phyloP scores from a whole-genome alignment of 2,329 filamentous ascomycete genomes.

The Ascochyta pisi region DNA sequence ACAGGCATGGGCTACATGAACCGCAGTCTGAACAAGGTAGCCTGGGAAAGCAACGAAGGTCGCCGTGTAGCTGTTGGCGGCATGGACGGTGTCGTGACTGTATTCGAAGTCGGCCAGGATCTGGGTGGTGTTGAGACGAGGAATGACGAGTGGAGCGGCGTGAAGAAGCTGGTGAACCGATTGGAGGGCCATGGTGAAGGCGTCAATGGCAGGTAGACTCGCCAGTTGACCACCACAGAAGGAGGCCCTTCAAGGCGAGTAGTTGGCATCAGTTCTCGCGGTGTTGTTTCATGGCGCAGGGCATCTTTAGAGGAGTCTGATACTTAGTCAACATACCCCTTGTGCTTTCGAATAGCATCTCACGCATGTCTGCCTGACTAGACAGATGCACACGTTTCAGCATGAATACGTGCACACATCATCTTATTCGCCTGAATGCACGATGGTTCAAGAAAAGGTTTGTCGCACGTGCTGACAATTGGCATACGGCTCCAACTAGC shows the following conservation, averaged over 20 bases:
- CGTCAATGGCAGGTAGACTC: conserved; percentile 32
- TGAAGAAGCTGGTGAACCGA: conserved; percentile 86
- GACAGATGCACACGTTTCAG: too few relatives aligned
- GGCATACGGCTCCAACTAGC: conserved; percentile 9
- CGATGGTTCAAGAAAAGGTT: too few relatives aligned
- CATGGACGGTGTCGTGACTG: conserved; percentile 85
- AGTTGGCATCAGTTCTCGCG: neutral
- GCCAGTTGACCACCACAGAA: neutral
- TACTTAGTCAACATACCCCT: conserved; percentile 21
- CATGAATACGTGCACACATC: too few relatives aligned
- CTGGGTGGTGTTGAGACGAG: conserved; percentile 86
- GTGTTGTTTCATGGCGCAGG: neutral
- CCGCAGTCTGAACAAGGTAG: conserved; percentile 89
- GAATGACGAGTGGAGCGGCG: conserved; percentile 88
- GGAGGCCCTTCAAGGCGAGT: too few relatives aligned
- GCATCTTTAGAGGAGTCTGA: conserved; percentile 16
- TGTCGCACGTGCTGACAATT: neutral
- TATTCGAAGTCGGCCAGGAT: conserved; percentile 88
- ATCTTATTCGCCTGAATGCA: too few relatives aligned
- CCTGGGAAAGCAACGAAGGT: conserved; percentile 92
- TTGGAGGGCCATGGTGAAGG: conserved; percentile 61
- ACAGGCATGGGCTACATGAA: conserved; percentile 68
- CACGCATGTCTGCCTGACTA: neutral
- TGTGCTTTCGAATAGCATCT: conserved; percentile 8
- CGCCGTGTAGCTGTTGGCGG: conserved; percentile 87